A percentile compares a stretch with the other conserved stretches of the same genome.
Conservation (phyloP, 306 rosid genomes). For the Prunus davidiana region DNA sequence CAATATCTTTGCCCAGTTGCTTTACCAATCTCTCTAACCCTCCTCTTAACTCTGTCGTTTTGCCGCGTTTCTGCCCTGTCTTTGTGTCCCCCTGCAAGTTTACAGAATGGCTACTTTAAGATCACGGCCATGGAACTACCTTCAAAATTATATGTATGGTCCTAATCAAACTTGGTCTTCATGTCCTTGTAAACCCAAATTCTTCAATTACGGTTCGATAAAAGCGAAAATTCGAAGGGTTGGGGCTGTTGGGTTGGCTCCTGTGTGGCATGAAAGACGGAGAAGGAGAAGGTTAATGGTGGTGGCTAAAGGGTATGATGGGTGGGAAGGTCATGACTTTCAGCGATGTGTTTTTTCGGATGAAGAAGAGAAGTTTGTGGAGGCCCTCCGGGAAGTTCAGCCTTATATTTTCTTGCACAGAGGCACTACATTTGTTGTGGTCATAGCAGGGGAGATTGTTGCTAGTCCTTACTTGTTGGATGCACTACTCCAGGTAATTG, state of each 20-base stretch:
- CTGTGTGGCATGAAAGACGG: background rate
- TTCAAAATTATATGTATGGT: background rate
- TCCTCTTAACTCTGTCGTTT: conserved; percentile 16
- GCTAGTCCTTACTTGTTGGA: conserved; percentile 43
- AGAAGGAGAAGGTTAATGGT: conserved; percentile 20
- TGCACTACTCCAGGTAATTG: conserved; percentile 50
- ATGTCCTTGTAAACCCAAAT: conserved; percentile 11
- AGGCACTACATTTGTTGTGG: conserved; percentile 45
- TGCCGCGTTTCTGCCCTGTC: conserved; percentile 18
- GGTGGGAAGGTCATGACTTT: background rate
- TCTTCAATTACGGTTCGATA: background rate
- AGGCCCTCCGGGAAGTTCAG: conserved; percentile 60
- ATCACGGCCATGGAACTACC: conserved; percentile 26
- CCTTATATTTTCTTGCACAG: conserved; percentile 55
- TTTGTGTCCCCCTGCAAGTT: no score
- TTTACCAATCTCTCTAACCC: background rate
- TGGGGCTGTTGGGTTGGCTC: background rate
- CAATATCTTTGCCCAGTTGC: background rate
- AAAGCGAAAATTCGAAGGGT: background rate
- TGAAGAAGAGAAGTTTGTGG: conserved; percentile 49
- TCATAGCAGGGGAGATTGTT: conserved; percentile 52
- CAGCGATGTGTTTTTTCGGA: conserved; percentile 22
- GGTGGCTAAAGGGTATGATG: conserved; percentile 11
- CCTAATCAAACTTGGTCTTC: conserved; percentile 14
- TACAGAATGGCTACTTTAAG: conserved; percentile 28